These are phyloP conservation scores for Magnolia sinica DNA, from an alignment of 164 flowering plant species.

Conservation along the genomic window DNA sequence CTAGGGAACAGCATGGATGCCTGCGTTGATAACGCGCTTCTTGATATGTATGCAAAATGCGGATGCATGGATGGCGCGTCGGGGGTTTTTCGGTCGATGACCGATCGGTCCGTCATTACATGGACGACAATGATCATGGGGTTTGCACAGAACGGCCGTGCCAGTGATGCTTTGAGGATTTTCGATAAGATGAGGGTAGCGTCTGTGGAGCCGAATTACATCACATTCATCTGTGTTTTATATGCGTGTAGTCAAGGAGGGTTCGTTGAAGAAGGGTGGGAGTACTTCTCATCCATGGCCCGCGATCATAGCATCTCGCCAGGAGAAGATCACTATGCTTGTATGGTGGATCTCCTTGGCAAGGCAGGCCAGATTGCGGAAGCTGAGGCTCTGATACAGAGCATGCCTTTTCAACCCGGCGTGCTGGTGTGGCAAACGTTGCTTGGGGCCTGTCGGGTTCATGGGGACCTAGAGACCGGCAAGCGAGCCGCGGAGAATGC, in stretches of 20 bases:
- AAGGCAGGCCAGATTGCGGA: conserved; percentile 55
- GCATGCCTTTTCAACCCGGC: conserved; percentile 61
- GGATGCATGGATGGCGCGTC: conserved; percentile 63
- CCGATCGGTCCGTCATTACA: conserved; percentile 46
- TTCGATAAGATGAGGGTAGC: conserved; percentile 55
- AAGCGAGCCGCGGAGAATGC: conserved; percentile 58
- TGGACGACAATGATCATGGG: conserved; percentile 88
- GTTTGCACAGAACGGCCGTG: conserved; percentile 60
- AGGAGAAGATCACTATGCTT: conserved; percentile 72
- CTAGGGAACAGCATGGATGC: conserved; percentile 52
- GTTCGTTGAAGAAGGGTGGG: conserved; percentile 50
- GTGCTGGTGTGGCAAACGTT: conserved; percentile 69
- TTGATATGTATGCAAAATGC: conserved; percentile 84
- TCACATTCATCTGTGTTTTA: conserved; percentile 72
- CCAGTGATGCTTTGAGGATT: conserved; percentile 44
- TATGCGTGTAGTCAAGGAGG: conserved; percentile 81
- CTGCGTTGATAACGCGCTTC: conserved; percentile 67
- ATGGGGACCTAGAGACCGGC: conserved; percentile 64
- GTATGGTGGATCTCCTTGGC: conserved; percentile 74
- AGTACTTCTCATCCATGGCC: conserved; percentile 54
- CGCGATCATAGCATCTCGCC: conserved; percentile 49
- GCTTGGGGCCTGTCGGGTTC: conserved; percentile 56
- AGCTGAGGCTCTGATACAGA: conserved; percentile 53
- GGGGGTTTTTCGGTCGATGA: conserved; percentile 45
- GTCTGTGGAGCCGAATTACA: conserved; percentile 47